A percentile compares a stretch with the other conserved stretches of the same genome.
These are phyloP conservation scores for Psidium guajava DNA, from an alignment of 345 rosid genomes.

Conservation along the genomic window DNA sequence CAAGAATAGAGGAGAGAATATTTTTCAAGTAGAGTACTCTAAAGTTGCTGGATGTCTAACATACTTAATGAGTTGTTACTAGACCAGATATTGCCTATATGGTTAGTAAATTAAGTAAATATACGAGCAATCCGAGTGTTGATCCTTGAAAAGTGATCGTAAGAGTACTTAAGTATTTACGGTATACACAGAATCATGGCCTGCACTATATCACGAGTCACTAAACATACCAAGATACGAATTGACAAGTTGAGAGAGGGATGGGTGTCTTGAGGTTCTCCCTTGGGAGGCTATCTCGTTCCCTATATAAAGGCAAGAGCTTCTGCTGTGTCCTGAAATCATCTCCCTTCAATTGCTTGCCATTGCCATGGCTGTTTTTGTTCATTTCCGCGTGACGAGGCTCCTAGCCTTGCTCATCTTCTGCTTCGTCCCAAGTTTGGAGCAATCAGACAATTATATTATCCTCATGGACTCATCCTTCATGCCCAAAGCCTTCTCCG, in stretches of 20 bases:
- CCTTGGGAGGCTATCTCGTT: not conserved
- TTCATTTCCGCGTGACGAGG: not conserved
- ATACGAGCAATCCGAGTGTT: too few species aligned
- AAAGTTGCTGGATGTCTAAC: too few species aligned
- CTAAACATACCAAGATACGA: not conserved
- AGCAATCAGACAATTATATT: constrained; percentile 22
- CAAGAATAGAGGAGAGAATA: too few species aligned
- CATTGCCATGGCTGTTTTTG: not conserved
- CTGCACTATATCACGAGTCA: not conserved
- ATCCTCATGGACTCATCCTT: constrained; percentile 34
- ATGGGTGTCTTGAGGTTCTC: not conserved
- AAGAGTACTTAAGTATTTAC: too few species aligned
- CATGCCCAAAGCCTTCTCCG: constrained; percentile 32
- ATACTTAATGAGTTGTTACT: too few species aligned
- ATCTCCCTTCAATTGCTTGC: not conserved
- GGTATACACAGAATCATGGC: too few species aligned
- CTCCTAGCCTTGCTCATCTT: not conserved
- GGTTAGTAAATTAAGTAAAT: too few species aligned
- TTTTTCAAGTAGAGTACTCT: too few species aligned
- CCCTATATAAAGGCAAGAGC: not conserved
- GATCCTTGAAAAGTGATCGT: too few species aligned
- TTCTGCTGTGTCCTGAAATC: not conserved
- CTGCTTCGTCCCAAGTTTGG: not conserved
- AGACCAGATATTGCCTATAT: too few species aligned
- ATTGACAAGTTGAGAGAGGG: not conserved